A percentile compares a stretch with the other conserved stretches of the same genome.
Conservation (phyloP, 2,329 filamentous ascomycete genomes). For the Diplocarpon mali region DNA sequence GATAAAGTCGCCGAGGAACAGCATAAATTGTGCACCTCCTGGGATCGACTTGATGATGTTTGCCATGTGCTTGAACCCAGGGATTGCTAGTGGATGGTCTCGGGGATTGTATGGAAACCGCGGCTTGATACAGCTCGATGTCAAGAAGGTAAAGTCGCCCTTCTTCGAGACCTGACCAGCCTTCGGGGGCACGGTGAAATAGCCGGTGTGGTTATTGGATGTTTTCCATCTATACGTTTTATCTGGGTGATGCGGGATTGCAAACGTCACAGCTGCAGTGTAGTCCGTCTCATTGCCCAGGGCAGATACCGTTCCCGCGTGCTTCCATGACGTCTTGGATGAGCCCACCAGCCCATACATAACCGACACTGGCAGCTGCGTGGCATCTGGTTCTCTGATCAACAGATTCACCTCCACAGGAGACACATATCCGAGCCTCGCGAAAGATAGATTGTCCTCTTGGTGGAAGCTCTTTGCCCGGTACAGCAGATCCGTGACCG, state of each 20-base stretch:
- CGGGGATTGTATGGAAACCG: constrained; percentile 81
- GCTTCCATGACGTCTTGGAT: constrained; percentile 49
- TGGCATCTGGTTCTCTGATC: constrained; percentile 69
- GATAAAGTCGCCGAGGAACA: constrained; percentile 81
- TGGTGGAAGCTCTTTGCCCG: constrained; percentile 60
- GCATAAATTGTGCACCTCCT: constrained; percentile 60
- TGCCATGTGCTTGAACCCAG: constrained; percentile 68
- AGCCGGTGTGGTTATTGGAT: constrained; percentile 77
- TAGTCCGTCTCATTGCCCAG: constrained; percentile 74
- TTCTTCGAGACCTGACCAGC: constrained; percentile 52
- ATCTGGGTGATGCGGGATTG: constrained; percentile 52
- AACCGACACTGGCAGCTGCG: constrained; percentile 64
- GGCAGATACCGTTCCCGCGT: constrained; percentile 50
- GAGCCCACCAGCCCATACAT: constrained; percentile 49
- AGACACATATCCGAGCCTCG: constrained; percentile 78
- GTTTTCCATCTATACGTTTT: constrained; percentile 73
- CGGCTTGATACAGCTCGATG: constrained; percentile 85
- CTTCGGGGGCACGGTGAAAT: constrained; percentile 67
- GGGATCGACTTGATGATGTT: constrained; percentile 55
- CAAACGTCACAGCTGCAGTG: constrained; percentile 59
- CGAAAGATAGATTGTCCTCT: constrained; percentile 69
- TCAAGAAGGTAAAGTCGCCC: constrained; percentile 77
- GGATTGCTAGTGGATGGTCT: constrained; percentile 72
- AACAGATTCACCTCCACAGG: constrained; percentile 68
- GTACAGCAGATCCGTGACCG: constrained; percentile 70